Percentiles rank a stretch among this genome's conserved stretches.
Evolutionary conservation across 192 early-diverging fungal species (phyloP).

Genomic region (Dissophora globulifera): DNA sequence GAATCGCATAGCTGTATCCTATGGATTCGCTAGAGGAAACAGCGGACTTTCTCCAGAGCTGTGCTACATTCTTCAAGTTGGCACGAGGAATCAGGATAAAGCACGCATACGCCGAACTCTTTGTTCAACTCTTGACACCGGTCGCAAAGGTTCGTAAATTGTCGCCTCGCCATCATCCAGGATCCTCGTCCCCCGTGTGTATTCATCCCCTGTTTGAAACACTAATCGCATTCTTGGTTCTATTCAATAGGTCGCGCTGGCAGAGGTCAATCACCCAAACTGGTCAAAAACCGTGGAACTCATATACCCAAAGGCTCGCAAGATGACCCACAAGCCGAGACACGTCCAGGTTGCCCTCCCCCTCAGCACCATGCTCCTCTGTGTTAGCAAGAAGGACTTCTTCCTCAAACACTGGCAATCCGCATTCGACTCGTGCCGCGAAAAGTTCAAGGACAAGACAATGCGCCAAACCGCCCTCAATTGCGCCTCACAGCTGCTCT

Average conservation of each 20-base stretch:
- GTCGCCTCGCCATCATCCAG: background rate
- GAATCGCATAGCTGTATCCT: constrained; percentile 92
- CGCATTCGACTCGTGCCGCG: constrained; percentile 74
- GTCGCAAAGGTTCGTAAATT: constrained; percentile 72
- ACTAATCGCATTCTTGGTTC: no score
- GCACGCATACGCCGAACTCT: constrained; percentile 89
- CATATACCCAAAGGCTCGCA: constrained; percentile 88
- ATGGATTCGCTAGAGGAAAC: constrained; percentile 93
- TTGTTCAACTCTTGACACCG: constrained; percentile 92
- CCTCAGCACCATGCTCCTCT: constrained; percentile 87
- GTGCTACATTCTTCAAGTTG: constrained; percentile 88
- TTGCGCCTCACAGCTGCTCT: constrained; percentile 83
- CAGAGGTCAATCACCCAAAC: constrained; percentile 94
- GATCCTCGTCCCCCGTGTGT: no score
- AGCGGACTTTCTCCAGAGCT: constrained; percentile 91
- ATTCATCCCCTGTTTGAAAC: no score
- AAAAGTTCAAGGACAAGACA: constrained; percentile 79
- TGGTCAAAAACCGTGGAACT: constrained; percentile 94
- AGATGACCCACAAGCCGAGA: constrained; percentile 90
- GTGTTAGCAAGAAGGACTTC: constrained; percentile 89
- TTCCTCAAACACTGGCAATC: constrained; percentile 84
- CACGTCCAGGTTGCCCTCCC: constrained; percentile 84
- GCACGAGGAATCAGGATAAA: constrained; percentile 84
- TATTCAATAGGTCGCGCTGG: constrained; percentile 83
- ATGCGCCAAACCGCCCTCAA: constrained; percentile 79